Conservation (phyloP, 495 filamentous ascomycete genomes). For the Trypethelium eluteriae region DNA sequence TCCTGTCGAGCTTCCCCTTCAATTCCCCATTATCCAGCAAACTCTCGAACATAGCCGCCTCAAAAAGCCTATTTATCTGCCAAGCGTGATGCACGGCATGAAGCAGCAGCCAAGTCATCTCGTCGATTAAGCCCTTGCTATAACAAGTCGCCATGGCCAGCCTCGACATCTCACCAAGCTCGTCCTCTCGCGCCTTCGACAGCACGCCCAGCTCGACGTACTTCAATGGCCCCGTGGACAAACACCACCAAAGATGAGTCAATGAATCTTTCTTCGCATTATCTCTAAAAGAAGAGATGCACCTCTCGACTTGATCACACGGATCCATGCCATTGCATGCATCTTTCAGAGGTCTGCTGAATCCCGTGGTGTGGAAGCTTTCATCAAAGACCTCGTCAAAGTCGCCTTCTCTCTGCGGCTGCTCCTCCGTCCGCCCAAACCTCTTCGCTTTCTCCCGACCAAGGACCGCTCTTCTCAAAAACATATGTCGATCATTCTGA, state of each 20-base stretch:
- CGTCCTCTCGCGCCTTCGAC: conserved; percentile 22
- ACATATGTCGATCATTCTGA: conserved; percentile 30
- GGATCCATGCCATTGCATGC: conserved; percentile 31
- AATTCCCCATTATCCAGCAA: conserved; percentile 33
- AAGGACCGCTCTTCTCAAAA: conserved; percentile 30
- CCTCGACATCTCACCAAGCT: conserved; percentile 24
- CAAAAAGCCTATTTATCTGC: conserved; percentile 36
- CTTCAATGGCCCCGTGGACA: conserved; percentile 26
- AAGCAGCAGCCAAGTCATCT: conserved; percentile 31
- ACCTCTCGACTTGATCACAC: conserved; percentile 29
- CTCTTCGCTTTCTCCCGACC: conserved; percentile 29
- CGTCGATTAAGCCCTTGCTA: conserved; percentile 29
- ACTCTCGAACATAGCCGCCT: conserved; percentile 38
- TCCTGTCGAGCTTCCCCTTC: conserved; percentile 31
- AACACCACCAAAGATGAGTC: conserved; percentile 25
- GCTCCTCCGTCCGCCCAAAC: conserved; percentile 1
- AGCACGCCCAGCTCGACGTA: conserved; percentile 29
- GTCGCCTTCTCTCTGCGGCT: conserved; percentile 29
- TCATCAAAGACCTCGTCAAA: conserved; percentile 33
- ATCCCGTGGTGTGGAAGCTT: conserved; percentile 30
- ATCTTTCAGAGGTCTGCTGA: conserved; percentile 28
- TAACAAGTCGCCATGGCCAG: conserved; percentile 27
- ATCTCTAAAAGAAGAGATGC: conserved; percentile 17
- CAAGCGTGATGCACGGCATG: conserved; percentile 36
- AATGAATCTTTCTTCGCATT: conserved; percentile 19